Percentiles rank a stretch among this genome's conserved stretches.
Evolutionary conservation across 2,329 filamentous ascomycete genomes (phyloP).

Genomic region (Neospermospora avenae): DNA sequence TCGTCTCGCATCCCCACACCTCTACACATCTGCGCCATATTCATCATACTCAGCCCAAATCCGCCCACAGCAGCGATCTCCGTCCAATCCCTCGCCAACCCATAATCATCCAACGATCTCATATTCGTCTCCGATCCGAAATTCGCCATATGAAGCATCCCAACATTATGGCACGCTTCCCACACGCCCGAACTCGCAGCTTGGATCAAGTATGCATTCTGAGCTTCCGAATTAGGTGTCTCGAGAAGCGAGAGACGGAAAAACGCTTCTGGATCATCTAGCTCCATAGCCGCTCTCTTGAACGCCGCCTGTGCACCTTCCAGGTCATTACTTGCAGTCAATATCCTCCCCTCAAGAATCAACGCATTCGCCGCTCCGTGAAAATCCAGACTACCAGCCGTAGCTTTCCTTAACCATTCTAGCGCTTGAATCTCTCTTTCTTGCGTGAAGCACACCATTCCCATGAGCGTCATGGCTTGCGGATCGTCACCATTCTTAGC

Average conservation of each 20-base stretch:
- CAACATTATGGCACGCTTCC: constrained; percentile 33
- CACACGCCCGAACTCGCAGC: constrained; percentile 32
- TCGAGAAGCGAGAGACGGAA: constrained; percentile 31
- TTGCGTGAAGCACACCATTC: constrained; percentile 25
- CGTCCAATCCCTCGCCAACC: constrained; percentile 33
- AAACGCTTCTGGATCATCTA: constrained; percentile 32
- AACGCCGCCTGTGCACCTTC: constrained; percentile 26
- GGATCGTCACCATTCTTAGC: constrained; percentile 29
- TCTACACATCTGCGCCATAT: constrained; percentile 29
- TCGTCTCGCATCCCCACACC: constrained; percentile 20
- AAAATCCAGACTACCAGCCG: constrained; percentile 21
- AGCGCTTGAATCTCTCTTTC: constrained; percentile 25
- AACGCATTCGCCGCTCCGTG: constrained; percentile 30
- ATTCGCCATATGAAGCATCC: constrained; percentile 27
- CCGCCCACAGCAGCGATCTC: constrained; percentile 28
- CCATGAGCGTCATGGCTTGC: constrained; percentile 32
- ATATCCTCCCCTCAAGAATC: constrained; percentile 24
- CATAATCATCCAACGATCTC: constrained; percentile 23
- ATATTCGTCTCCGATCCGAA: constrained; percentile 4
- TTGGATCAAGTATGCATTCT: constrained; percentile 31
- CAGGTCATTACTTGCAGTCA: constrained; percentile 17
- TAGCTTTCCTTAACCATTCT: constrained; percentile 27
- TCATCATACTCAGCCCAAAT: constrained; percentile 31
- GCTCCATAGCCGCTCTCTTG: constrained; percentile 31
- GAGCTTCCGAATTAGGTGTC: constrained; percentile 15